These are phyloP conservation scores for Fraxinus nigra DNA, from an alignment of 305 asterid genomes.

Conservation along the genomic window DNA sequence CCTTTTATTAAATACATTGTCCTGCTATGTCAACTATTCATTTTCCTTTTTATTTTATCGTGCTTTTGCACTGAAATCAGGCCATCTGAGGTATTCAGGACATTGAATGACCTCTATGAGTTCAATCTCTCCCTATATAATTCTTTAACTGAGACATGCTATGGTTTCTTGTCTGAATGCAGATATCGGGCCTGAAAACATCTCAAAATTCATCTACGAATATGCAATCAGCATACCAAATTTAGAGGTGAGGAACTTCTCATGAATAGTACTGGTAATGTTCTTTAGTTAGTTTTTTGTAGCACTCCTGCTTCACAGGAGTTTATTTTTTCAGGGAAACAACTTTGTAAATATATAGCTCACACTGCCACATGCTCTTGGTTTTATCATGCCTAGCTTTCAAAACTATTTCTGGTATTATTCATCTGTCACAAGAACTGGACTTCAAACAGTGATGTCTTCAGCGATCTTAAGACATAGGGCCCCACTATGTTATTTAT, in stretches of 20 bases:
- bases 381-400: constrained; percentile 8
- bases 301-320: constrained; percentile 18
- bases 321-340: constrained; percentile 18
- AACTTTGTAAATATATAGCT: constrained; percentile 18
- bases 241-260: constrained; percentile 75
- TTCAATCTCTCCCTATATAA: constrained; percentile 17
- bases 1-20: constrained; percentile 10
- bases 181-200: constrained; percentile 49
- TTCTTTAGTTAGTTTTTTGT: constrained; percentile 31
- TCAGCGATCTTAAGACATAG: constrained; percentile 12
- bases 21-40: constrained; percentile 7
- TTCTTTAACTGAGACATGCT: constrained; percentile 19
- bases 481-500: not conserved
- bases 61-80: not conserved
- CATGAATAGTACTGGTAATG: constrained; percentile 44
- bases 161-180: constrained; percentile 31
- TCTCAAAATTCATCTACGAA: constrained; percentile 61
- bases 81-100: constrained; percentile 9
- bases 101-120: constrained; percentile 17
- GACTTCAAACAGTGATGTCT: constrained; percentile 10
- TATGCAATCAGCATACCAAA: constrained; percentile 59
- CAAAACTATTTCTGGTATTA: not conserved
- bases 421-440: not conserved
- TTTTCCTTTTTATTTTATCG: not conserved
- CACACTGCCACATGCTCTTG: constrained; percentile 15